Conservation (phyloP, 2,329 filamentous ascomycete genomes). For the Penicillium paneum region DNA sequence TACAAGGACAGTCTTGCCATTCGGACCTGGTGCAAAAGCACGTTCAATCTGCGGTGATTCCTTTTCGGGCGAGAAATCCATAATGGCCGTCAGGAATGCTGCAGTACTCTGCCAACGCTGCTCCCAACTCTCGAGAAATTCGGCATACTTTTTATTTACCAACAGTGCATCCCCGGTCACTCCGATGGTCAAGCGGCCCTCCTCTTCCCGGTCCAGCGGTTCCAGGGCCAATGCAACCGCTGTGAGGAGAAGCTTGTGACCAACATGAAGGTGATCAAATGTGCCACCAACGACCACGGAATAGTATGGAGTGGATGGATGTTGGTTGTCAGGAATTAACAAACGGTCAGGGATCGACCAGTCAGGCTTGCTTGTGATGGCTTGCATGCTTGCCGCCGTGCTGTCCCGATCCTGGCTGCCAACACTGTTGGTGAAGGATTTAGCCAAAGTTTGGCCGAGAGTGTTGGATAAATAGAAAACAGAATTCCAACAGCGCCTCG, state of each 20-base stretch:
- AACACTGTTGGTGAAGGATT: slow-evolving; percentile 38
- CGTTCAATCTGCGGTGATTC: slow-evolving; percentile 29
- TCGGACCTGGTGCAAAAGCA: slow-evolving; percentile 37
- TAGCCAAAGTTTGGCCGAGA: slow-evolving; percentile 26
- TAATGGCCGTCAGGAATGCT: slow-evolving; percentile 63
- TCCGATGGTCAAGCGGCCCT: slow-evolving; percentile 69
- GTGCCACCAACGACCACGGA: slow-evolving; percentile 84
- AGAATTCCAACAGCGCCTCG: slow-evolving; percentile 31
- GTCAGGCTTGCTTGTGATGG: slow-evolving; percentile 21
- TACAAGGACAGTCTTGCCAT: slow-evolving; percentile 39
- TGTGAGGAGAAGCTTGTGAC: slow-evolving; percentile 94
- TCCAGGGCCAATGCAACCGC: slow-evolving; percentile 72
- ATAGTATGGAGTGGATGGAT: slow-evolving; percentile 43
- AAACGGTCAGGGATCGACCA: slow-evolving; percentile 23
- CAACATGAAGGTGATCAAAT: slow-evolving; percentile 92
- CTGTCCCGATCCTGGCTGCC: slow-evolving; percentile 18
- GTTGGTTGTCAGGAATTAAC: slow-evolving; percentile 21
- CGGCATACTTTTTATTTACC: slow-evolving; percentile 81
- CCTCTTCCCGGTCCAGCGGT: slow-evolving; percentile 40
- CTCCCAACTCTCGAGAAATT: slow-evolving; percentile 77
- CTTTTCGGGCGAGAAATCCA: slow-evolving; percentile 55
- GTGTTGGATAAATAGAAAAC: slow-evolving; percentile 33
- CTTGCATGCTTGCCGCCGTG: slow-evolving; percentile 19
- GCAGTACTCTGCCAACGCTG: slow-evolving; percentile 66
- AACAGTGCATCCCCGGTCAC: slow-evolving; percentile 86